phyloP scores from a whole-genome alignment of 805 yeast species.

The Candida nanaspora region DNA sequence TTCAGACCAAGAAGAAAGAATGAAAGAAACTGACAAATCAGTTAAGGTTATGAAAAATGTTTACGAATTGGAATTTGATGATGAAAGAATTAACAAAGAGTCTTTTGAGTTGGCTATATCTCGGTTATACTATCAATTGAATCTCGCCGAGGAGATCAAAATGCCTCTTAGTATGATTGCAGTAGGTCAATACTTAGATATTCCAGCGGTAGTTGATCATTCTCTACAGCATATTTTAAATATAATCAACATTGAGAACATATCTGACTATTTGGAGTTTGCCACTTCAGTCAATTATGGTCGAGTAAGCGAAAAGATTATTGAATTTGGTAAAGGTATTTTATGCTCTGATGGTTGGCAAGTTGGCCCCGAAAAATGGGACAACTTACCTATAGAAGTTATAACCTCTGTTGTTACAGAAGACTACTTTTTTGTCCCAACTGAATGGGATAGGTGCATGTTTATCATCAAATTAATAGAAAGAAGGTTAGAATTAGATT shows the following conservation, averaged over 20 bases:
- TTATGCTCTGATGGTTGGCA: conserved; percentile 45
- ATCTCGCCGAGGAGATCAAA: conserved; percentile 24
- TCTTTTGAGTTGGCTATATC: conserved; percentile 44
- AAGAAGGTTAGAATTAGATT: conserved; percentile 19
- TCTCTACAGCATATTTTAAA: conserved; percentile 34
- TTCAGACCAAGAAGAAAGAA: not conserved
- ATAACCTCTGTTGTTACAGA: conserved; percentile 38
- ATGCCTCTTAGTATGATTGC: conserved; percentile 39
- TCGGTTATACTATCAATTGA: conserved; percentile 37
- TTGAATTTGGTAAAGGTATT: conserved; percentile 39
- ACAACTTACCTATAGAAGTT: conserved; percentile 34
- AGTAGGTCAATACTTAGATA: conserved; percentile 41
- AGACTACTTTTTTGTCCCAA: conserved; percentile 46
- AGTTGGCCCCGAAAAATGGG: conserved; percentile 38
- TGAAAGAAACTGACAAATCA: no score
- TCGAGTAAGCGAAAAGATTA: conserved; percentile 34
- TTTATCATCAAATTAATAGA: conserved; percentile 37
- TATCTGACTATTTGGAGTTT: conserved; percentile 31
- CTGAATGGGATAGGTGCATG: conserved; percentile 49
- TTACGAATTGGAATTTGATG: conserved; percentile 31
- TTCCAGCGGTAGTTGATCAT: conserved; percentile 35
- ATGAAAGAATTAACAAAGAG: conserved; percentile 32
- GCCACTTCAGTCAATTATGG: conserved; percentile 40
- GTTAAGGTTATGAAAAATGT: no score
- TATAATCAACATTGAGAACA: conserved; percentile 27